phyloP scores from a whole-genome alignment of 345 rosid genomes.

The Luvunga scandens region DNA sequence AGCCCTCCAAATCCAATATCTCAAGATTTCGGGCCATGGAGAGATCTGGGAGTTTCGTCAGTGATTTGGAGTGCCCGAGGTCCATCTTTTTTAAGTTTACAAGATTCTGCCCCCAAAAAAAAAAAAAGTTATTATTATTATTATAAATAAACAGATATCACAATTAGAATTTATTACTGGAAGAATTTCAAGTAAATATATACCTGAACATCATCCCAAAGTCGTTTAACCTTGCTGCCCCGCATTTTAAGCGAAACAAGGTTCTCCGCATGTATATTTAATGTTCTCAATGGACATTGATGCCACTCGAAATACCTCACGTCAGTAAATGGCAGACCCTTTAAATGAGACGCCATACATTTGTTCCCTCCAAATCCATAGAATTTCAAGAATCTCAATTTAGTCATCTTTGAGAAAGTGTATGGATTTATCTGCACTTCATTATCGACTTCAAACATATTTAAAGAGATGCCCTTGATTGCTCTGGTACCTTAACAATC shows the following conservation, averaged over 20 bases:
- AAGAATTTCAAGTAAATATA: too few species aligned
- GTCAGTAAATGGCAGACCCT: conserved; percentile 20
- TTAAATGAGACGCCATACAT: background rate
- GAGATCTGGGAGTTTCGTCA: conserved; percentile 23
- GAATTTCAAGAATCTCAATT: conserved; percentile 29
- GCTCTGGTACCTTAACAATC: too few species aligned
- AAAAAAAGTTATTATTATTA: too few species aligned
- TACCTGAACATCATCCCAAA: too few species aligned
- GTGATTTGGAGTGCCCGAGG: conserved; percentile 5
- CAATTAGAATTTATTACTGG: too few species aligned
- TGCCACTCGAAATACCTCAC: background rate
- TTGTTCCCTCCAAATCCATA: background rate
- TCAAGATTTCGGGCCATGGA: conserved; percentile 25
- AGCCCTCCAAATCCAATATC: conserved; percentile 13
- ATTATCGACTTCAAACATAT: background rate
- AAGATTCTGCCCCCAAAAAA: background rate
- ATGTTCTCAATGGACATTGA: too few species aligned
- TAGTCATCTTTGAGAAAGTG: conserved; percentile 21
- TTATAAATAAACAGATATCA: background rate
- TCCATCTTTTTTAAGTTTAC: too few species aligned
- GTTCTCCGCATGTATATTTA: too few species aligned
- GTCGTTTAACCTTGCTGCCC: too few species aligned
- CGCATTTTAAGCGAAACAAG: too few species aligned
- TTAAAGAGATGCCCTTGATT: background rate
- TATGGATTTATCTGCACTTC: conserved; percentile 2